Evolutionary conservation across 768 basidiomycete species (phyloP), one percentile per base, ranked within the genome.

Genomic region (Russula dissimulans): DNA sequence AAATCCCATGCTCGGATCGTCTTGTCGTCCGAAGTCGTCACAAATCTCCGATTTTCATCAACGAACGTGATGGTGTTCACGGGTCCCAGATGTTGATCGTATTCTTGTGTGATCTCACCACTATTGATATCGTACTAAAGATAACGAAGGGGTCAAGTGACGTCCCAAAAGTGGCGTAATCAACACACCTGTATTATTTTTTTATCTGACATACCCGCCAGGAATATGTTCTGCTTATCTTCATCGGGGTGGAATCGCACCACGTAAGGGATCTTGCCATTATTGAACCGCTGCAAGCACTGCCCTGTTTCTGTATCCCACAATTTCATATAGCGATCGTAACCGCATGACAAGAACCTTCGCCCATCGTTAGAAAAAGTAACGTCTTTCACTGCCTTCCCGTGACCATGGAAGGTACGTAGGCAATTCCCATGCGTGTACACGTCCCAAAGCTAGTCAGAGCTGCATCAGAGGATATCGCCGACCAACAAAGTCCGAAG

Each of bases 231-330:
- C 70, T 97, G 94, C 72, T 97, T 97, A 68, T 97, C 94, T 57
- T 89, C 81, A 70, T 97, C 95, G 6, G 97, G 97, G 71, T 98
- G 90, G 78, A 97, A 99, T 56, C 86, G 84, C 56, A 98, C 79
- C 53, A 95, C 93, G 71, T 97, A 94, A 11, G 97, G 94, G 18
- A 94, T 94, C 78, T 97, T 97, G 64, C 95, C 97, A 68, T 97
- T 98, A 65, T 89, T 87, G 75, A 98, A 99, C 7, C 95, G 88
- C 71, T 97, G 90, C 61, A 97, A 74, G 75, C 97, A 98, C 75
- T 97, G 91, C 1, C 94, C 95, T 0, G 97, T 98, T 75, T 99
- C 97, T 18, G 97, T 97, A 68, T 99, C 95, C 97, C 97, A 99
- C 12, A 97, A 79, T 74, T 99, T 99, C 86, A 98, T 94, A 71